Evolutionary conservation across 495 filamentous ascomycete species (phyloP), one percentile per base, ranked within the genome.

Genomic region (Penicillium simplicissimum): DNA sequence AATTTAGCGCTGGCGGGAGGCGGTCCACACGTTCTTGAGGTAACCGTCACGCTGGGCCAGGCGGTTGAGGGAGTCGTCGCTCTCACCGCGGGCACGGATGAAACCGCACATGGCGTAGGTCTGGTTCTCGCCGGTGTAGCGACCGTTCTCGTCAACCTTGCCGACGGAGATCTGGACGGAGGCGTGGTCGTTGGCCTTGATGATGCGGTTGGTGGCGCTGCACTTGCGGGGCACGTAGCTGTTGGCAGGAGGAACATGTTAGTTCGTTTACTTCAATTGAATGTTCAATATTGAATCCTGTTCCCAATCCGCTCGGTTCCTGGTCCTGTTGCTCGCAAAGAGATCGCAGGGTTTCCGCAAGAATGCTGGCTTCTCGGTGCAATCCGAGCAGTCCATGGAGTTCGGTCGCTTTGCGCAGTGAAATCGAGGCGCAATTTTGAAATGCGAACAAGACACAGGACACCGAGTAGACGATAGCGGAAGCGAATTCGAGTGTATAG

Each of bases 191-290:
- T 97, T 97, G 83, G 95, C 91, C 85, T 97, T 97, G 88, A 98
- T 97, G 87, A 98, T 97, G 81, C 91, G 88, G 89, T 90, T 90
- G 79, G 91, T 94, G 72, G 91, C 91, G 78, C 85, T 90, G 89
- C 91, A 94, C 87, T 94, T 99, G 86, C 95, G 92, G 79, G 96
- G 94, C 84, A 97, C 92, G 86, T 97, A 98, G 79, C 92, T 96
- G 76, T 66, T 53, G 34, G 35, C 31, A 61, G 56, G 54, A 51
- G 36, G 51, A 10, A 33, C 10, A 61, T 61, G 71, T 75, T 71
- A 74, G 60, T 63, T 54, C 48, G 59, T 13, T 6, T 5, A 28
- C 6, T 31, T 31, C 4, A 37, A 38, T 21, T 63, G n/a, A 35
- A 9, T 58, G 63, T 63, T 59, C 55, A 60, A 56, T 19, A 23